These are phyloP conservation scores for Tephrocybe sp. DNA, from an alignment of 768 basidiomycete species.

Conservation along the genomic window DNA sequence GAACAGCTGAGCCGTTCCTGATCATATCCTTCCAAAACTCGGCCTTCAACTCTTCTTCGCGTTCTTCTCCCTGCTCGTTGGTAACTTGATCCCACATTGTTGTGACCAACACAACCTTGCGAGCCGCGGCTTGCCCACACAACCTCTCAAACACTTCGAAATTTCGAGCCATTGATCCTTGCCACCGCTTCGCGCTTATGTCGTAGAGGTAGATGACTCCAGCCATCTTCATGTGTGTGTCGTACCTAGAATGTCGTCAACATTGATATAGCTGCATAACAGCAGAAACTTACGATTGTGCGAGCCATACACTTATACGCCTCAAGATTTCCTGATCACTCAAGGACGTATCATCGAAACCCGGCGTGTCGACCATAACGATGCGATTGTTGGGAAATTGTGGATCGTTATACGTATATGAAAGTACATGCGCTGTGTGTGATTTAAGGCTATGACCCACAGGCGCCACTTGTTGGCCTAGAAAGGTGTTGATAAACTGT, in stretches of 20 bases:
- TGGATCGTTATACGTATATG: slow-evolving; percentile 11
- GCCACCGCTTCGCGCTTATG: slow-evolving; percentile 12
- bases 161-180: slow-evolving; percentile 12
- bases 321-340: slow-evolving; percentile 23
- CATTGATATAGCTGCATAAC: no score
- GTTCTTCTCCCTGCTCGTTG: slow-evolving; percentile 2
- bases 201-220: slow-evolving; percentile 18
- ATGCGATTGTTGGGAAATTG: slow-evolving; percentile 13
- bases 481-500: slow-evolving; percentile 21
- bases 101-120: slow-evolving; percentile 16
- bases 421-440: slow-evolving; percentile 19
- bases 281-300: slow-evolving; percentile 17
- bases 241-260: slow-evolving; percentile 13
- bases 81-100: slow-evolving; percentile 11
- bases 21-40: slow-evolving; percentile 14
- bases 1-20: slow-evolving; percentile 6
- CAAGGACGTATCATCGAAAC: slow-evolving; percentile 22
- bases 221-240: slow-evolving; percentile 15
- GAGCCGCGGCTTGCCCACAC: slow-evolving; percentile 13
- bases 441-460: slow-evolving; percentile 23
- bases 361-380: slow-evolving; percentile 25
- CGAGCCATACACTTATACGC: slow-evolving; percentile 23
- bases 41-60: slow-evolving; percentile 7
- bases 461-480: slow-evolving; percentile 6
- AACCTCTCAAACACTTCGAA: slow-evolving; percentile 16